A percentile compares a stretch with the other conserved stretches of the same genome.
These are phyloP conservation scores for Irpex sp. DNA, from an alignment of 1,284 basidiomycete species.

Conservation along the genomic window DNA sequence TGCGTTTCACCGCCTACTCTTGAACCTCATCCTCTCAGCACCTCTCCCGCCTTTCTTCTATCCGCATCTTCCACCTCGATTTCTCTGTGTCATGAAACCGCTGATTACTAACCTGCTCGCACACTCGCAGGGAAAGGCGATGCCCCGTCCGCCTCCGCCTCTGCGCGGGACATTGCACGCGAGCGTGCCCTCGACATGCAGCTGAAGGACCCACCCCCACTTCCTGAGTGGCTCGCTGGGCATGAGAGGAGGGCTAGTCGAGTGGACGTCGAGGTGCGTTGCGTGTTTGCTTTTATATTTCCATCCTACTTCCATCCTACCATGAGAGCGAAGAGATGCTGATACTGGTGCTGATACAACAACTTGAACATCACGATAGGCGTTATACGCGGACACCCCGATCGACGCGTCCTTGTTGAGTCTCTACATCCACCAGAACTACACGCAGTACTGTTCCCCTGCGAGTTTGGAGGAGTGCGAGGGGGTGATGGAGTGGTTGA, in stretches of 20 bases:
- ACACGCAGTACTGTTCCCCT: conserved; percentile 77
- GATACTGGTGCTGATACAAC: too few species aligned
- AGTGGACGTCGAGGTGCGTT: conserved; percentile 72
- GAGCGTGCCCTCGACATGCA: background rate
- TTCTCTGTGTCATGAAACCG: too few species aligned
- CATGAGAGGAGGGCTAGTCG: conserved; percentile 72
- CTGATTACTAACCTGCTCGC: too few species aligned
- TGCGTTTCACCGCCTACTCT: conserved; percentile 23
- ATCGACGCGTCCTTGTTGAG: conserved; percentile 88
- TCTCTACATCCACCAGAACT: conserved; percentile 93
- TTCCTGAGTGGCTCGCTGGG: conserved; percentile 31
- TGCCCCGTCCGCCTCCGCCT: conserved; percentile 36
- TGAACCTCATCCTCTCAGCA: too few species aligned
- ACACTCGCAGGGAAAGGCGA: conserved; percentile 48
- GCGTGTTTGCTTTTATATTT: too few species aligned
- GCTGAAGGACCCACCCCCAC: background rate
- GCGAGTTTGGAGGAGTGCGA: conserved; percentile 65
- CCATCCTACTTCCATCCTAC: too few species aligned
- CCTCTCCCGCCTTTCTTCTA: too few species aligned
- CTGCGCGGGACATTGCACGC: conserved; percentile 33
- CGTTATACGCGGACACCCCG: conserved; percentile 80
- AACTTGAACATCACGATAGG: conserved; percentile 33
- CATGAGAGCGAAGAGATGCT: too few species aligned
- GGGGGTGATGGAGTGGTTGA: conserved; percentile 73
- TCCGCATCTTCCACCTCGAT: too few species aligned